These are phyloP conservation scores for Pythium graminicola DNA, from an alignment of 352 stramenopile genomes.

Conservation along the genomic window DNA sequence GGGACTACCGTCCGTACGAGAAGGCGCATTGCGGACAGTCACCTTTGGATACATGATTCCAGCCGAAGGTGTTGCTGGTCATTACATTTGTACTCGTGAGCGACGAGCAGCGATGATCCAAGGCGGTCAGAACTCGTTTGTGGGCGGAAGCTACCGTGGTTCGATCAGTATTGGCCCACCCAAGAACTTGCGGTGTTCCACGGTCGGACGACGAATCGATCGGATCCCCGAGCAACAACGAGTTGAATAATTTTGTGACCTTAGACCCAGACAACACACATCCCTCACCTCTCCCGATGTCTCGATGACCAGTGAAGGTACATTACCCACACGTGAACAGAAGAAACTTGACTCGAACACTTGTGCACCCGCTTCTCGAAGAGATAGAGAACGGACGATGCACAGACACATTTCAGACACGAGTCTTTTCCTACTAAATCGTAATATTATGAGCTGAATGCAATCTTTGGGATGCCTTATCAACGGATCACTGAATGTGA, in stretches of 20 bases:
- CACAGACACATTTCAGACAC: not conserved
- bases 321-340: not conserved
- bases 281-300: not conserved
- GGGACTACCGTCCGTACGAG: slow-evolving; percentile 50
- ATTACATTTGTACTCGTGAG: slow-evolving; percentile 79
- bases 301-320: not conserved
- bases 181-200: slow-evolving; percentile 42
- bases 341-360: too few relatives aligned
- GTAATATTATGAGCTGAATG: slow-evolving; percentile 22
- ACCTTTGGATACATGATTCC: slow-evolving; percentile 74
- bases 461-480: not conserved
- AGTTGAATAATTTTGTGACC: slow-evolving; percentile 35
- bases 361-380: too few relatives aligned
- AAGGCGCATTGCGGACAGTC: slow-evolving; percentile 43
- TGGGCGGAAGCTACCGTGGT: slow-evolving; percentile 64
- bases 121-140: slow-evolving; percentile 54
- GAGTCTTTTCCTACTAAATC: slow-evolving; percentile 10
- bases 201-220: slow-evolving; percentile 43
- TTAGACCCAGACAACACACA: not conserved
- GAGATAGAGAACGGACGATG: too few relatives aligned
- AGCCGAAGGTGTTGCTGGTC: slow-evolving; percentile 50
- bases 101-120: slow-evolving; percentile 32
- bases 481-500: slow-evolving; percentile 18
- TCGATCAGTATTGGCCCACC: slow-evolving; percentile 65
- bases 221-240: slow-evolving; percentile 58